Evolutionary conservation across 2,329 filamentous ascomycete genomes (phyloP), one percentile per base, ranked within the genome.

Genomic region (Fusarium drepaniforme): DNA sequence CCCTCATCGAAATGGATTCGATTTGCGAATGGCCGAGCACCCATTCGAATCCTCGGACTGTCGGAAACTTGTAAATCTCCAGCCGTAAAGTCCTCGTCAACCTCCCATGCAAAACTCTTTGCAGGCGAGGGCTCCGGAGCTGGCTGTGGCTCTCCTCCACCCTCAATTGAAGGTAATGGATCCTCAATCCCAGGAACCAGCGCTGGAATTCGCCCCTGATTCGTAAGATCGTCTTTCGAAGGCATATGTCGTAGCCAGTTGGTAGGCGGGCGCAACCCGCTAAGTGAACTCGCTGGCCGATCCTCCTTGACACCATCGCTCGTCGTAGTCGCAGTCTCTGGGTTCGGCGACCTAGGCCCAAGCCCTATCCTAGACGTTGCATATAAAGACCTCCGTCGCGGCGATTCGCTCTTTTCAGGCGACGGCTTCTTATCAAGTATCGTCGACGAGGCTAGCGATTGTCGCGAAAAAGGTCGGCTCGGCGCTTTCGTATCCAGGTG

Each of bases 21-120:
- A 59, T 80, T 80, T 13, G 79, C 82, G 66, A 84, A 84, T 2
- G 81, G 84, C 35, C 82, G 80, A 35, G 81, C 80, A 30, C 75
- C 80, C 25, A 85, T 80, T 33, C 80, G 82, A 62, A 90, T 84
- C 37, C 87, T 86, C n/a, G 89, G 89, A 71, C 89, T 91, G 72
- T 88, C 84, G 0, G 89, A 91, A 38, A 88, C 78, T 67, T 90
- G 88, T 44, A 90, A 69, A 68, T 90, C 89, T 49, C 86, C 85
- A 13, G 86, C 89, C 1, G 89, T 90, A 73, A 91, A 90, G 65
- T 91, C 89, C 7, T 86, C 85, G 38, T 91, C 89, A 8, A 90
- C 80, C 66, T 90, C 83, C 89, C 89, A 91, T 9, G 85, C 86
- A 67, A 86, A 88, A 74, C 85, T 88, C 79, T 88, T 89, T 62